Evolutionary conservation across 768 basidiomycete genomes (phyloP), one percentile per base, ranked within the genome.

Genomic region (Rhizopogon vesiculosus): DNA sequence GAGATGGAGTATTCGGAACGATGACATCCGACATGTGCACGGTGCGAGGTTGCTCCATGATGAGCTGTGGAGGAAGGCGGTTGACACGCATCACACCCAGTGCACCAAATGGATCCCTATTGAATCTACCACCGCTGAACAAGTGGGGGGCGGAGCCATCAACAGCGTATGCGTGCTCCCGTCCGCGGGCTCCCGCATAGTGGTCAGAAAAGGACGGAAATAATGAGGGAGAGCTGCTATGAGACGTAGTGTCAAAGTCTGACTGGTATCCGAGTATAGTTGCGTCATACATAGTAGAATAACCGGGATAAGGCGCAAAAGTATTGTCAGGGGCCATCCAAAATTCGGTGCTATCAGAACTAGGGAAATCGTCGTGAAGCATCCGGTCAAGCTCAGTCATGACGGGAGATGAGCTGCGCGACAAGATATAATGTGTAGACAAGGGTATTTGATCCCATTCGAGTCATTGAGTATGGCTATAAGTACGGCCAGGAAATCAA

Each of bases 11-110:
- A 16, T 48, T 38, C 8, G 48, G 22, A n/a, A 59, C 40, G 40
- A 56, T 39, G 35, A 71, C 29, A 15, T 69, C 69, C 5, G 68
- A 51, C 49, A 61, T 64, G 28, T 52, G 60, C 0, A 71, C 65
- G 31, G 67, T 69, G 8, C 53, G 55, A 7, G 54, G 15, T 49
- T 49, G 48, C 8, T 49, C 35, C 35, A 5, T 10, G 13, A 48
- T 16, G 18, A 49, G 16, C 19, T 49, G 48, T 19, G 31, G 31
- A 19, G 46, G 33, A 22, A 33, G 46, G 46, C 5, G 48, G 16
- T 49, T 19, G 5, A 15, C 19, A 38, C 7, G 33, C 3, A 6
- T 22, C 19, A 22, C 16, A 9, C 48, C 35, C 15, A 54, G 7
- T 12, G 16, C 16, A 18, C 51, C 22, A 35, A 50, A 35, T 19